Percentiles rank a stretch among this genome's conserved stretches.
phyloP scores from a whole-genome alignment of 768 basidiomycete species.

The Cyclocybe cylindracea region DNA sequence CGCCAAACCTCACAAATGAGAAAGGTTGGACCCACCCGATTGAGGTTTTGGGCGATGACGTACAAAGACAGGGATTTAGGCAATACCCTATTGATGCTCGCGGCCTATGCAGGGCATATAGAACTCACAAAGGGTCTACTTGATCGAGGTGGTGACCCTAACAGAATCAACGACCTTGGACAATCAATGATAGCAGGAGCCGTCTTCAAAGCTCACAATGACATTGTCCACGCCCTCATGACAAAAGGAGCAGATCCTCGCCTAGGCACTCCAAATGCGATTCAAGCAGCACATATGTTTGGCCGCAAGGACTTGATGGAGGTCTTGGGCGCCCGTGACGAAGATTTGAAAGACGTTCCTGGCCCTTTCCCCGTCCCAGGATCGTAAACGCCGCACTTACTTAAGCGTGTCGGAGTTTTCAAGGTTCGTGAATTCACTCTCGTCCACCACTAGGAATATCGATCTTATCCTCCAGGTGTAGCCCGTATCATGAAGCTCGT shows the following conservation, averaged over 20 bases:
- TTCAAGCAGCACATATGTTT: constrained; percentile 72
- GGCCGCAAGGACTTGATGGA: constrained; percentile 54
- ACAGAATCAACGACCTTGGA: constrained; percentile 67
- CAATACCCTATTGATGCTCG: constrained; percentile 80
- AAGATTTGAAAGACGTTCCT: constrained; percentile 45
- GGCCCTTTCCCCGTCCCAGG: constrained; percentile 16
- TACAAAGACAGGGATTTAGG: constrained; percentile 39
- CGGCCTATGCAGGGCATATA: constrained; percentile 70
- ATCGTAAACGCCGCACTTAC: background rate
- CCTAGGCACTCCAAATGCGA: constrained; percentile 65
- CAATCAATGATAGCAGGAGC: constrained; percentile 79
- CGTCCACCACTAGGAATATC: too few relatives aligned
- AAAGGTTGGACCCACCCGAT: constrained; percentile 43
- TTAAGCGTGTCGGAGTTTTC: too few relatives aligned
- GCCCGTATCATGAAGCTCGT: too few relatives aligned
- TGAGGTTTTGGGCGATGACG: background rate
- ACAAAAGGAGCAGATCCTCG: constrained; percentile 64
- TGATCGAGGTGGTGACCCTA: constrained; percentile 60
- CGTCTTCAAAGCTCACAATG: constrained; percentile 72
- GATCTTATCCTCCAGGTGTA: too few relatives aligned
- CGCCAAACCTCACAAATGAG: constrained; percentile 70
- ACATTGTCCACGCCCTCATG: constrained; percentile 58
- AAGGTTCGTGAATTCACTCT: too few relatives aligned
- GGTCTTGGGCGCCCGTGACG: constrained; percentile 59
- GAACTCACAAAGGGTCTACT: constrained; percentile 55